Conservation (phyloP, 352 stramenopile genomes). For the Blastocystis sp. region DNA sequence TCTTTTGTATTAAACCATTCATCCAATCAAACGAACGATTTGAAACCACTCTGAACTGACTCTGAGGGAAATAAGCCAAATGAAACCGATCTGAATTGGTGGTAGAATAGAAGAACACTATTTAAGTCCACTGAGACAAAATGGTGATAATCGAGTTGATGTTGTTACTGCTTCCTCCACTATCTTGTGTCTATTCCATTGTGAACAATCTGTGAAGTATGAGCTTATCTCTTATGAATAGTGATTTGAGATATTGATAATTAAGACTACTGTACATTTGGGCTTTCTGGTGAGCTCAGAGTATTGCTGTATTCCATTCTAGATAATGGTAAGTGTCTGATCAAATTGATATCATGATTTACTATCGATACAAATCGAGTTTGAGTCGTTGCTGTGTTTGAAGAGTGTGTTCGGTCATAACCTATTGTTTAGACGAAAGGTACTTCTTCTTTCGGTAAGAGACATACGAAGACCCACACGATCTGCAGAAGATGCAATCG, state of each 20-base stretch:
- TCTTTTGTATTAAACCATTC: background rate
- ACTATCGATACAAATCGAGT: background rate
- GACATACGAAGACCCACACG: constrained; percentile 99
- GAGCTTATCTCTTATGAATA: too few species aligned
- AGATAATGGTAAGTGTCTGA: background rate
- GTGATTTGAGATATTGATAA: background rate
- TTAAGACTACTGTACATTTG: background rate
- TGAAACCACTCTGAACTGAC: background rate
- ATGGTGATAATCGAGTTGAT: too few species aligned
- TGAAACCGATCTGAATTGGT: background rate
- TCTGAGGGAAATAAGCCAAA: background rate
- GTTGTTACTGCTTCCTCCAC: too few species aligned
- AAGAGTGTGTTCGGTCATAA: background rate
- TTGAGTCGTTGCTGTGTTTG: background rate
- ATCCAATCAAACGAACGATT: background rate
- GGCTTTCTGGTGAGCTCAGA: background rate
- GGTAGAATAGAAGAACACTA: too few species aligned
- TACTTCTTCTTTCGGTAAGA: constrained; percentile 98
- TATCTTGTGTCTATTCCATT: too few species aligned
- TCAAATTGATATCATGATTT: background rate
- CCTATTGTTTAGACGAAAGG: constrained; percentile 87
- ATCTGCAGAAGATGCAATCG: constrained; percentile 95
- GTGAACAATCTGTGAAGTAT: too few species aligned
- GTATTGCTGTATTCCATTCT: constrained; percentile 27
- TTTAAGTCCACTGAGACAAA: too few species aligned